phyloP scores from a whole-genome alignment of 2,329 filamentous ascomycete genomes.

The Fusarium pilosicola region DNA sequence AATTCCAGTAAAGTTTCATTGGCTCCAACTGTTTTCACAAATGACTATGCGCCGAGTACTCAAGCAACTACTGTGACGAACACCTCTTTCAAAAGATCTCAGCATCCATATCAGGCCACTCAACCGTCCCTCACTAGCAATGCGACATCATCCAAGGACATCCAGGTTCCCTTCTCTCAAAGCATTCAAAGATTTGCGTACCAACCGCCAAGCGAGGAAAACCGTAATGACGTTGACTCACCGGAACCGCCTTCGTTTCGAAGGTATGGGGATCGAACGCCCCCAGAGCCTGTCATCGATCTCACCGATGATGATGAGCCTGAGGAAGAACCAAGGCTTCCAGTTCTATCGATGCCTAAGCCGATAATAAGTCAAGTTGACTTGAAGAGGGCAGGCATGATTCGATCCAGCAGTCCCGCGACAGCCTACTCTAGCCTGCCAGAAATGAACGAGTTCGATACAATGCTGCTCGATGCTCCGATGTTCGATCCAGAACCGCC shows the following conservation, averaged over 20 bases:
- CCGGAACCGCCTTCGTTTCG: not conserved
- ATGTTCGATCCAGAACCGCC: not conserved
- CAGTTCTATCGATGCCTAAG: not conserved
- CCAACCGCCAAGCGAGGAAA: not conserved
- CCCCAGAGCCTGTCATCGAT: conserved; percentile 13
- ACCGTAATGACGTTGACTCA: not conserved
- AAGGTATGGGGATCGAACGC: conserved; percentile 5
- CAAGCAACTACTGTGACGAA: conserved; percentile 48
- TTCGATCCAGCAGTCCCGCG: conserved; percentile 18
- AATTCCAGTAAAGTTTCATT: conserved; percentile 49
- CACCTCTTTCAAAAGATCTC: conserved; percentile 14
- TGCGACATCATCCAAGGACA: not conserved
- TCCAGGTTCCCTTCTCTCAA: conserved; percentile 7
- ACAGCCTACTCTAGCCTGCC: conserved; percentile 35
- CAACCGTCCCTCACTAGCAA: not conserved
- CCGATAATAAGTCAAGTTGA: not conserved
- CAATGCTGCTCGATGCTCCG: not conserved
- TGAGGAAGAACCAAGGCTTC: conserved; percentile 24
- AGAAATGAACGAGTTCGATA: conserved; percentile 25
- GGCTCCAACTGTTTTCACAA: conserved; percentile 46
- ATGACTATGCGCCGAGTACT: conserved; percentile 40
- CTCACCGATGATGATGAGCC: conserved; percentile 2
- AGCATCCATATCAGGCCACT: not conserved
- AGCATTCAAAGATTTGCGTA: conserved; percentile 18
- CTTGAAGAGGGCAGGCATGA: not conserved